Conservation (phyloP, 2,329 filamentous ascomycete genomes). For the Leptographium lundbergii region DNA sequence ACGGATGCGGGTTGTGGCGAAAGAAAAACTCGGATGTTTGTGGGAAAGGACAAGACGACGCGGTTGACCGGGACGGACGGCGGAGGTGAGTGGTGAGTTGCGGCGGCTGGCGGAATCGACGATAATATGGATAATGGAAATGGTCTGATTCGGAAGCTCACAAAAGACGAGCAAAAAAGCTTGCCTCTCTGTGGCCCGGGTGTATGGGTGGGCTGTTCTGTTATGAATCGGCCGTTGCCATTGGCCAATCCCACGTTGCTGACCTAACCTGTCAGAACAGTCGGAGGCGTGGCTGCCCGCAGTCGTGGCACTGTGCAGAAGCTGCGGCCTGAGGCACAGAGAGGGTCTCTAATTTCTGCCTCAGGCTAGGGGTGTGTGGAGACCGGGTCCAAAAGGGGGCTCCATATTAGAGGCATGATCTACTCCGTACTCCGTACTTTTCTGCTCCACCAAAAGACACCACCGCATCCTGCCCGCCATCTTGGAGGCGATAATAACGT, state of each 20-base stretch:
- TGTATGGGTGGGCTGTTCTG: conserved; percentile 6
- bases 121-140: not conserved
- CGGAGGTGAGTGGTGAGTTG: not conserved
- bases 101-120: not conserved
- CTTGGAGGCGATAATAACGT: not conserved
- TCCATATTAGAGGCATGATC: not conserved
- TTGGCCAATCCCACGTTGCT: not conserved
- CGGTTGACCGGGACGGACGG: not conserved
- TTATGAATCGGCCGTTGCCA: conserved; percentile 2
- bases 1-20: conserved; percentile 7
- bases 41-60: conserved; percentile 3
- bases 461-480: not conserved
- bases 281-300: not conserved
- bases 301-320: not conserved
- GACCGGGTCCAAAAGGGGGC: not conserved
- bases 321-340: not conserved
- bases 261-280: not conserved
- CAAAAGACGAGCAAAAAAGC: conserved; percentile 7
- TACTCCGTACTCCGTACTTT: too few species aligned
- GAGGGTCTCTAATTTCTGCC: not conserved
- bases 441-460: not conserved
- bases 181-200: conserved; percentile 1
- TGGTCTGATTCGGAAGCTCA: conserved; percentile 10
- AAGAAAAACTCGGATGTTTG: not conserved
- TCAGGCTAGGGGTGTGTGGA: not conserved